Percentiles rank a stretch among this genome's conserved stretches.
Evolutionary conservation across 2,329 filamentous ascomycete species (phyloP).

Genomic region (Penicillium sumatraense): DNA sequence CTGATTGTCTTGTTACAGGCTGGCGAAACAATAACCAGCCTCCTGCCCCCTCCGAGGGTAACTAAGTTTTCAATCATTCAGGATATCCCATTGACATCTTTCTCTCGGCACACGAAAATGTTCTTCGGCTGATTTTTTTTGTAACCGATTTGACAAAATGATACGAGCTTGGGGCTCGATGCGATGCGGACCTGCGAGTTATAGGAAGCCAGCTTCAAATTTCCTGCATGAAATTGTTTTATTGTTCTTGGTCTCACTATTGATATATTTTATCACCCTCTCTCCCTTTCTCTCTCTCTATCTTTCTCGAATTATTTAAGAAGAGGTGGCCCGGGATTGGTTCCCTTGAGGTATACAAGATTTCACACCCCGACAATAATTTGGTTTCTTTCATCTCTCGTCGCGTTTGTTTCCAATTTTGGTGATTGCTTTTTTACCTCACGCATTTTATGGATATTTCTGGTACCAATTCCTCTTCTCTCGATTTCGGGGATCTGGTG

Average conservation of each 20-base stretch:
- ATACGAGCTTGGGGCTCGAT: conserved; percentile 4
- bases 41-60: conserved; percentile 23
- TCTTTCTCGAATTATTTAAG: not conserved
- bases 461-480: not conserved
- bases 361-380: conserved; percentile 1
- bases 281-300: too few species aligned
- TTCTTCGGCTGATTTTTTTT: conserved; percentile 8
- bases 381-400: not conserved
- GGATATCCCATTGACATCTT: conserved; percentile 14
- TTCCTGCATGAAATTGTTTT: not conserved
- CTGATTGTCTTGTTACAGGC: conserved; percentile 14
- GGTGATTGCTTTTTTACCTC: not conserved
- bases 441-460: not conserved
- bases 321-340: not conserved
- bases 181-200: conserved; percentile 10
- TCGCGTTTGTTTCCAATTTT: not conserved
- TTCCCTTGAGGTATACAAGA: conserved; percentile 5
- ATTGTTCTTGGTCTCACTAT: not conserved
- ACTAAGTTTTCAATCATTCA: conserved; percentile 14
- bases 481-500: not conserved
- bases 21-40: conserved; percentile 28
- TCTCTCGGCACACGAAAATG: conserved; percentile 13
- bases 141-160: conserved; percentile 17
- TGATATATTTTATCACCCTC: too few species aligned
- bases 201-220: conserved; percentile 1